These are phyloP conservation scores for Linderniella brevidens DNA, from an alignment of 257 asterid genomes.

Conservation along the genomic window DNA sequence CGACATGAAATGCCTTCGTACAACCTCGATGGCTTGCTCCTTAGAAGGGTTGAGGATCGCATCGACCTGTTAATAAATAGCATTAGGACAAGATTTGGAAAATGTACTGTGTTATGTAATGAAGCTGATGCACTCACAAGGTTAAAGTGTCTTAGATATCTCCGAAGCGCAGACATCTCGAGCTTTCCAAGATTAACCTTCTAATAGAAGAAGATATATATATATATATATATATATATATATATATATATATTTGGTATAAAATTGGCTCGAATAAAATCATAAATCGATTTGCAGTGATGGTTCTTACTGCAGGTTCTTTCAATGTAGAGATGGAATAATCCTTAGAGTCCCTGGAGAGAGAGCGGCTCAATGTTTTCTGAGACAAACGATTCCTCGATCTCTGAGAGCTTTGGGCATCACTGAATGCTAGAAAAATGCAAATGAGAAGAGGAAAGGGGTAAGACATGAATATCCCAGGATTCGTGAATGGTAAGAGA, in stretches of 20 bases:
- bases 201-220: conserved; percentile 10
- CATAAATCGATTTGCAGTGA: too few relatives aligned
- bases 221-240: background rate
- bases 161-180: conserved; percentile 76
- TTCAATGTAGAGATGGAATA: conserved; percentile 35
- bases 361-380: conserved; percentile 43
- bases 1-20: conserved; percentile 80
- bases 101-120: too few relatives aligned
- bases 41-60: conserved; percentile 61
- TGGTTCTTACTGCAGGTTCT: conserved; percentile 34
- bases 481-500: too few relatives aligned
- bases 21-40: conserved; percentile 77
- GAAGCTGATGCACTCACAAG: conserved; percentile 37
- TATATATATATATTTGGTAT: background rate
- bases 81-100: background rate
- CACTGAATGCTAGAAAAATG: conserved; percentile 46
- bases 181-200: conserved; percentile 86
- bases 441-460: conserved; percentile 1
- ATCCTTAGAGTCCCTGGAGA: conserved; percentile 54
- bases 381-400: conserved; percentile 54
- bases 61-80: conserved; percentile 30
- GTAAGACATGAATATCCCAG: conserved; percentile 28
- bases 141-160: conserved; percentile 75
- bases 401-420: conserved; percentile 55
- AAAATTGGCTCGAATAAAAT: background rate